Percentiles rank a stretch among this genome's conserved stretches.
These are phyloP conservation scores for Fusarium camptoceras DNA, from an alignment of 2,329 filamentous ascomycete genomes.

Conservation along the genomic window DNA sequence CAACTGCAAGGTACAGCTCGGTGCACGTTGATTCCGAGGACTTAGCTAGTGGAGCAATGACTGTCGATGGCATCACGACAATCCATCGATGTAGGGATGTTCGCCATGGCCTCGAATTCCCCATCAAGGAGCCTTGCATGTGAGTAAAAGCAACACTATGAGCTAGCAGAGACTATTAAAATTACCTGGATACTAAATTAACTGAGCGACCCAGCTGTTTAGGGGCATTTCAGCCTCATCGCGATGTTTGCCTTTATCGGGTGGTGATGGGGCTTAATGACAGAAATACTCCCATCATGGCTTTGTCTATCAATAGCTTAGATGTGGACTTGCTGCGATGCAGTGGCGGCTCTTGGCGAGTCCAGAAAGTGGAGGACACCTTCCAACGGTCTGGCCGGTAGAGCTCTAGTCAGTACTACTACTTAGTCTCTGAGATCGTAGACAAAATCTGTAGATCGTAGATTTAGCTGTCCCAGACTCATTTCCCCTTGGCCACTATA, in stretches of 20 bases:
- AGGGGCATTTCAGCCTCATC: background rate
- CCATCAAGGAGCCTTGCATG: background rate
- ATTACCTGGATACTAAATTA: background rate
- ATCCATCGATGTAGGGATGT: background rate
- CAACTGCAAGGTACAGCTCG: background rate
- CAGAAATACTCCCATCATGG: background rate
- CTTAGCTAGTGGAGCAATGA: background rate
- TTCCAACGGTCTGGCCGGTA: background rate
- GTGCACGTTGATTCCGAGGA: background rate
- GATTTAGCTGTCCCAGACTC: background rate
- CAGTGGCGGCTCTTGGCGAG: background rate
- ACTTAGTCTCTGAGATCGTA: background rate
- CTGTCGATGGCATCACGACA: background rate
- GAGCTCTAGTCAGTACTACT: background rate
- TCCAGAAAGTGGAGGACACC: background rate
- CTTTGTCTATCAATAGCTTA: background rate
- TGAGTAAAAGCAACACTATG: background rate
- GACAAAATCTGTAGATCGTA: background rate
- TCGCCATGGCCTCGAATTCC: background rate
- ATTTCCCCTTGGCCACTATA: background rate
- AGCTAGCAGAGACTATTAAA: background rate
- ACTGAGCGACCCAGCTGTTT: background rate
- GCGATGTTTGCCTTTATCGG: background rate
- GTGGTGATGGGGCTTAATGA: background rate
- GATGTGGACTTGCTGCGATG: too few relatives aligned